Conservation (phyloP, 2,329 filamentous ascomycete genomes). For the Didymella segeticola region DNA sequence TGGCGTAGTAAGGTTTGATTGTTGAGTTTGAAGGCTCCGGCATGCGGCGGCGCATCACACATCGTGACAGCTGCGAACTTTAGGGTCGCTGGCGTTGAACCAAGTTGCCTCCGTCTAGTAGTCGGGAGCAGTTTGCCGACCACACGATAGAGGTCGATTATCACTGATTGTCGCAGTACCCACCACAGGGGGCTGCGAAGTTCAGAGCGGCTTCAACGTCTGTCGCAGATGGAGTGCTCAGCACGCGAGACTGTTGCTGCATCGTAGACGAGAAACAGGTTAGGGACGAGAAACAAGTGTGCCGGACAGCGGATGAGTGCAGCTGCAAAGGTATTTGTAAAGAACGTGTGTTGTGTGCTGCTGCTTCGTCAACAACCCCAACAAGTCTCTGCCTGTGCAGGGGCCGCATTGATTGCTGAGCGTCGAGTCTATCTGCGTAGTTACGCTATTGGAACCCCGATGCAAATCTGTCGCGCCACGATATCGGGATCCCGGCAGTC, state of each 20-base stretch:
- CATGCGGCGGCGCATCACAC: background rate
- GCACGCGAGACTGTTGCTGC: background rate
- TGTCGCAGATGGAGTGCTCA: background rate
- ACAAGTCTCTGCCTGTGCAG: conserved; percentile 1
- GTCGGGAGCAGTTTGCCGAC: background rate
- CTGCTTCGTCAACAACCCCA: background rate
- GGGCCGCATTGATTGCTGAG: conserved; percentile 9
- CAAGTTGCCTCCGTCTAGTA: conserved; percentile 4
- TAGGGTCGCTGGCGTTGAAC: conserved; percentile 1
- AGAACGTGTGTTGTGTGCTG: conserved; percentile 1
- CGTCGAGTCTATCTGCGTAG: conserved; percentile 8
- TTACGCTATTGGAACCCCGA: conserved; percentile 6
- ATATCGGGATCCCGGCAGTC: background rate
- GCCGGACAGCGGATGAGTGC: background rate
- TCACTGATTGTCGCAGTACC: background rate
- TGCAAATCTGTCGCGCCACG: conserved; percentile 5
- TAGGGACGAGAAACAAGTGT: background rate
- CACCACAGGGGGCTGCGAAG: background rate
- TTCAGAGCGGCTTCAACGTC: background rate
- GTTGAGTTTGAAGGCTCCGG: conserved; percentile 6
- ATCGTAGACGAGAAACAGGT: background rate
- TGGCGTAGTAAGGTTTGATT: conserved; percentile 5
- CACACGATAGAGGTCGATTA: background rate
- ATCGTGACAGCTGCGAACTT: conserved; percentile 15
- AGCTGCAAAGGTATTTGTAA: conserved; percentile 1